Evolutionary conservation across 2,329 filamentous ascomycete species (phyloP), one percentile per base, ranked within the genome.

Genomic region (Clathrospora elynae): DNA sequence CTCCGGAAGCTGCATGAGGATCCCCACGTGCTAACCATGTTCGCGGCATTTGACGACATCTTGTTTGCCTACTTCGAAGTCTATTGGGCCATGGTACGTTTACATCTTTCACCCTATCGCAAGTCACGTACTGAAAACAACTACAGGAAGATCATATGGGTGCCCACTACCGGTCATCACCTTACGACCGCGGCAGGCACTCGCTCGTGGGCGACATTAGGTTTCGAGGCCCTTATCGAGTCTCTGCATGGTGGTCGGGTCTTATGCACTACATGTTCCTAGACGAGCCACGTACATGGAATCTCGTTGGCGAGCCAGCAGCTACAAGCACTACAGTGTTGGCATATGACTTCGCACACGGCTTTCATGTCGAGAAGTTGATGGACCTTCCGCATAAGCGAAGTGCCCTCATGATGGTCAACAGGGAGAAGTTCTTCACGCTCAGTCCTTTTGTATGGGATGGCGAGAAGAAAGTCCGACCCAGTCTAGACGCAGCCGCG

Each of bases 61-160:
- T 79, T 75, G 33, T 91, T 91, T 66, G 84, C 86, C 0, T 91
- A 91, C 66, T 90, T 88, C 63, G 88, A 92, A 67, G 75, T 90
- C 2, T 91, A 90, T 67, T 91, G 86, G 86, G 85, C 83, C 23
- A 84, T 83, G 74, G 79, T 80, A 71, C 49, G 68, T 55, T 14
- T 34, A 22, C n/a, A 16, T 35, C 13, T 6, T 25, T 19, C 7
- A 13, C 11, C 23, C 11, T 37, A 3, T 10, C 18, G 4, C 19
- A 40, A 20, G 30, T 14, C 39, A 42, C 20, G 28, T 19, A 43
- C 57, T 66, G 40, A 68, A 37, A 24, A 10, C 31, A 8, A 29
- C 9, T 12, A 45, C 50, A 78, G 75, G 81, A 84, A 65, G 81
- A 84, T 49, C 78, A 82, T 48, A 77, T 79, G 54, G 81, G 81